Conservation (phyloP, 2,329 filamentous ascomycete species). For the Xylariaceae sp. region DNA sequence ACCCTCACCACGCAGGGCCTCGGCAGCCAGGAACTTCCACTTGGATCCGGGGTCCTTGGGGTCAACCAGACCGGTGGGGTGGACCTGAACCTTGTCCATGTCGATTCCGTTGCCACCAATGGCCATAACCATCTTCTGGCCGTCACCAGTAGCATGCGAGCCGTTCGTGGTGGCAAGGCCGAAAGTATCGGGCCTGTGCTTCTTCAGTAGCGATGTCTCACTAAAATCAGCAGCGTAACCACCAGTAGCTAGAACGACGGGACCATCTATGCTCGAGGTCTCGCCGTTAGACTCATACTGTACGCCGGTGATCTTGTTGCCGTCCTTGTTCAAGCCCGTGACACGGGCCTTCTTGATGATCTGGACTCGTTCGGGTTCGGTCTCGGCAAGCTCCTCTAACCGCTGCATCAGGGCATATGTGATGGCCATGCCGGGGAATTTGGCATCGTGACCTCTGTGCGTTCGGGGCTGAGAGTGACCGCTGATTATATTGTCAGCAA, state of each 20-base stretch:
- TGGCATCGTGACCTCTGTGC: constrained; percentile 98
- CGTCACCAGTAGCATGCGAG: constrained; percentile 94
- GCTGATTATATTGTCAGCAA: constrained; percentile 46
- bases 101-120: constrained; percentile 98
- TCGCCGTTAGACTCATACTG: constrained; percentile 81
- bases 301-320: constrained; percentile 84
- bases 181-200: constrained; percentile 91
- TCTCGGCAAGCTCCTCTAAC: constrained; percentile 91
- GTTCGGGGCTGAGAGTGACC: constrained; percentile 96
- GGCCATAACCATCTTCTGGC: constrained; percentile 99
- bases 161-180: constrained; percentile 94
- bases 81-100: constrained; percentile 99
- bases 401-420: constrained; percentile 99
- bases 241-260: constrained; percentile 91
- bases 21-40: constrained; percentile 98
- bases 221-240: constrained; percentile 96
- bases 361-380: constrained; percentile 84
- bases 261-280: constrained; percentile 68
- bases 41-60: constrained; percentile 97
- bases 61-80: constrained; percentile 95
- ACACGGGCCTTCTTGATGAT: constrained; percentile 99
- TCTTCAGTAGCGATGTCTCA: constrained; percentile 84
- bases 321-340: constrained; percentile 82
- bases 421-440: constrained; percentile 99
- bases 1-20: constrained; percentile 97